These are phyloP conservation scores for Blastobotrys persicus DNA, from an alignment of 1,139 yeast species.

Conservation along the genomic window DNA sequence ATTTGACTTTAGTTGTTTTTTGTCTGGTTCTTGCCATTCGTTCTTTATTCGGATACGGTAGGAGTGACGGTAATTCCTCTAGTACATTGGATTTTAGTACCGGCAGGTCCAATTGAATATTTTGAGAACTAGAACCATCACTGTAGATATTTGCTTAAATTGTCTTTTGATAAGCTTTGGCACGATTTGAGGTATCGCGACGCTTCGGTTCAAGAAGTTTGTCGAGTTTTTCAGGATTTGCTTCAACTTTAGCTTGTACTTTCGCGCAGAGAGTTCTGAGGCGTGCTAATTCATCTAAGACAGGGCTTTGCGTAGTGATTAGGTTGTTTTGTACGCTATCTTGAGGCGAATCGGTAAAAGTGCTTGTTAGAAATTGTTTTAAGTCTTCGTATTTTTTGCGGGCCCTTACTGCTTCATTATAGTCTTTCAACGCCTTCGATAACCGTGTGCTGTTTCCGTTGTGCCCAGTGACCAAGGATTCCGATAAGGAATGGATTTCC, in stretches of 20 bases:
- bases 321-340: conserved; percentile 17
- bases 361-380: background rate
- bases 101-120: no score
- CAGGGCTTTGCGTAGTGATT: conserved; percentile 15
- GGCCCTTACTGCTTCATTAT: conserved; percentile 2
- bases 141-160: background rate
- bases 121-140: no score
- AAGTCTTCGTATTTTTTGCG: conserved; percentile 5
- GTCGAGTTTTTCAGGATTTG: background rate
- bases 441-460: conserved; percentile 5
- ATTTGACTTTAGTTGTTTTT: no score
- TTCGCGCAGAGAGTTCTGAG: conserved; percentile 17
- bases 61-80: no score
- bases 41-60: no score
- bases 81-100: no score
- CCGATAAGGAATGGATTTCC: conserved; percentile 12
- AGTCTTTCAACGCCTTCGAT: conserved; percentile 3
- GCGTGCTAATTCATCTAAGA: conserved; percentile 18
- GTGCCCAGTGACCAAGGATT: conserved; percentile 2
- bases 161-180: background rate
- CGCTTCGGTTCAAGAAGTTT: background rate
- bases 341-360: conserved; percentile 14
- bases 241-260: conserved; percentile 13
- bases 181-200: background rate
- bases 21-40: no score